These are phyloP conservation scores for Phanerodontia chrysosporium DNA, from an alignment of 768 basidiomycete genomes.

Conservation along the genomic window DNA sequence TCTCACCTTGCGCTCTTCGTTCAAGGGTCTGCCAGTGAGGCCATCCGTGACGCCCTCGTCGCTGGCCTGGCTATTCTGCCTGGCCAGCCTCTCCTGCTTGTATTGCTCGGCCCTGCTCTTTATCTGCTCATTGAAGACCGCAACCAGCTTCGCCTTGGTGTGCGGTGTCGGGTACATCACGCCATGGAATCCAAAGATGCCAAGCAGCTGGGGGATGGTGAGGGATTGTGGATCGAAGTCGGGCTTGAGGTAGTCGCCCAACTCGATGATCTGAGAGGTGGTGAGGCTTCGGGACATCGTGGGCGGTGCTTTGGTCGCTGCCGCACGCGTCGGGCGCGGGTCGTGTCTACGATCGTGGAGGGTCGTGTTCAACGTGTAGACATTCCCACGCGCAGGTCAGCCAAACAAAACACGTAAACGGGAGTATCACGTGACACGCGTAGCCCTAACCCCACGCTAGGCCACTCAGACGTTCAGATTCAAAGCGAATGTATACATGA, in stretches of 20 bases:
- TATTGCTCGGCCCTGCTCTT: constrained; percentile 53
- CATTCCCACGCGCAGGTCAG: constrained; percentile 7
- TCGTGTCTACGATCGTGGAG: constrained; percentile 5
- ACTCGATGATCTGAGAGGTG: constrained; percentile 67
- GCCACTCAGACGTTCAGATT: neutral
- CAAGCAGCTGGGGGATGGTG: constrained; percentile 79
- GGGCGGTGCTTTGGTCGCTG: constrained; percentile 14
- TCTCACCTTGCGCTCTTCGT: constrained; percentile 41
- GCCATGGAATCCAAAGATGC: constrained; percentile 73
- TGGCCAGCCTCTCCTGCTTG: constrained; percentile 60
- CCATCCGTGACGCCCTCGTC: constrained; percentile 83
- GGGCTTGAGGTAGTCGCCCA: constrained; percentile 75
- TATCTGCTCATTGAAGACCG: constrained; percentile 75
- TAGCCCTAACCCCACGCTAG: neutral
- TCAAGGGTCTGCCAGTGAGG: constrained; percentile 68
- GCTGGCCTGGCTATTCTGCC: constrained; percentile 67
- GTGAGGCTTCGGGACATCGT: constrained; percentile 70
- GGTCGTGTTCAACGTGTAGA: constrained; percentile 15
- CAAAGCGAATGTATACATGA: neutral
- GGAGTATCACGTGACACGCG: constrained; percentile 15
- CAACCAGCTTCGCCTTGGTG: constrained; percentile 73
- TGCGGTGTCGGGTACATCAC: constrained; percentile 70
- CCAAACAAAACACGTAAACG: constrained; percentile 13
- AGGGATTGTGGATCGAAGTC: constrained; percentile 72
- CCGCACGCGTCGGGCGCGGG: constrained; percentile 9